Evolutionary conservation across 2,329 filamentous ascomycete species (phyloP).

Genomic region (Lecanicillium sp.): DNA sequence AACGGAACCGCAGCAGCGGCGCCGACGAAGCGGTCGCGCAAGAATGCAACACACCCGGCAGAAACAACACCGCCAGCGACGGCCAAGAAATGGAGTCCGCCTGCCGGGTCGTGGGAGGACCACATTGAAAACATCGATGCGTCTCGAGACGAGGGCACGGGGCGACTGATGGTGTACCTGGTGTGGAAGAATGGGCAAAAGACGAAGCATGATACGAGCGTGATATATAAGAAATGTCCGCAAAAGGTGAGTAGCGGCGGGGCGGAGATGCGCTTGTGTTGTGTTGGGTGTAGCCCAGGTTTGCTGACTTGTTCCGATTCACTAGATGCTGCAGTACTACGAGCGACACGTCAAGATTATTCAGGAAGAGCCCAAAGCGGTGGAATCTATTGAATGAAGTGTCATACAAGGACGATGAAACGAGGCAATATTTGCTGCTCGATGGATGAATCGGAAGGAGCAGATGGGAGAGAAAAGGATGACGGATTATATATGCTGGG

Average conservation of each 20-base stretch:
- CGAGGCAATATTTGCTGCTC: too few species aligned
- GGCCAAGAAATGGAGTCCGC: slow-evolving; percentile 53
- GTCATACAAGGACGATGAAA: not conserved
- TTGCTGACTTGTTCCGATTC: too few species aligned
- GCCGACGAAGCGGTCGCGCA: slow-evolving; percentile 35
- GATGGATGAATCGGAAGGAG: too few species aligned
- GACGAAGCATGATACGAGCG: slow-evolving; percentile 61
- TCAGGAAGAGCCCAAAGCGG: slow-evolving; percentile 19
- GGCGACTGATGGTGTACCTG: slow-evolving; percentile 58
- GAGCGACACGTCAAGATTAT: slow-evolving; percentile 50
- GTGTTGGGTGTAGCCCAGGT: slow-evolving; percentile 7
- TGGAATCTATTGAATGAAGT: not conserved
- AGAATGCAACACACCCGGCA: slow-evolving; percentile 41
- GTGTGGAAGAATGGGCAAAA: slow-evolving; percentile 69
- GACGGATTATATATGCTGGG: too few species aligned
- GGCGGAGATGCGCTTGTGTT: too few species aligned
- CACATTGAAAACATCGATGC: slow-evolving; percentile 64
- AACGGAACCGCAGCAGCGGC: slow-evolving; percentile 12
- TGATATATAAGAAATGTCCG: slow-evolving; percentile 68
- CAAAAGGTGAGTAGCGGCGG: slow-evolving; percentile 66
- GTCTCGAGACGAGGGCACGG: slow-evolving; percentile 56
- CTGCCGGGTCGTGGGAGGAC: slow-evolving; percentile 70
- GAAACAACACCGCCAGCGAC: slow-evolving; percentile 40
- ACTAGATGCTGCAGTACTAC: slow-evolving; percentile 55
- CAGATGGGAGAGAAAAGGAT: too few species aligned